Evolutionary conservation across 495 filamentous ascomycete genomes (phyloP).

Genomic region (Corynascus novoguineensis): DNA sequence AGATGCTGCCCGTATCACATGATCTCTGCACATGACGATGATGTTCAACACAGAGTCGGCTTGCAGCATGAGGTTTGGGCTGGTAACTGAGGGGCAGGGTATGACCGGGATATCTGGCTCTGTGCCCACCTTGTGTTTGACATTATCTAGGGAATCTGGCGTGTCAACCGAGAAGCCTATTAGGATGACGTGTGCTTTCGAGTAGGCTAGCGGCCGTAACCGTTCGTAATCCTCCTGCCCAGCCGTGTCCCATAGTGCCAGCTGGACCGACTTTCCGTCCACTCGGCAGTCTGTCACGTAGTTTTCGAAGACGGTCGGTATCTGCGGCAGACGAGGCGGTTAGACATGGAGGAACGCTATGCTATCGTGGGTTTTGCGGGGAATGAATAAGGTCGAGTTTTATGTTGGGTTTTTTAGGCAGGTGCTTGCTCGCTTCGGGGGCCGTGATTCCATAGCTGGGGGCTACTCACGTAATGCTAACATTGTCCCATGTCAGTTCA

Average conservation of each 20-base stretch:
- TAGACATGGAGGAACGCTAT: neutral
- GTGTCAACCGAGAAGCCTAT: slow-evolving; percentile 96
- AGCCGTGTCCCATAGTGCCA: slow-evolving; percentile 99
- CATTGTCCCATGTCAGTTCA: slow-evolving; percentile 17
- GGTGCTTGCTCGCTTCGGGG: neutral
- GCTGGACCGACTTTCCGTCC: slow-evolving; percentile 94
- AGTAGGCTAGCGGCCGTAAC: slow-evolving; percentile 90
- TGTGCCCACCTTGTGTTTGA: slow-evolving; percentile 84
- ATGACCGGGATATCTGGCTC: neutral
- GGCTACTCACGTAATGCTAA: slow-evolving; percentile 67
- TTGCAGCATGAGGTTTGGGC: slow-evolving; percentile 5
- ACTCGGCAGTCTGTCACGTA: slow-evolving; percentile 99
- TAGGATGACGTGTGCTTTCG: slow-evolving; percentile 94
- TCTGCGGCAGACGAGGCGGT: slow-evolving; percentile 47
- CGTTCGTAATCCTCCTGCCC: slow-evolving; percentile 98
- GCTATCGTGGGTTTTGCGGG: neutral
- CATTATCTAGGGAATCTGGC: slow-evolving; percentile 95
- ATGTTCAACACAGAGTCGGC: neutral
- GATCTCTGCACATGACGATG: slow-evolving; percentile 12
- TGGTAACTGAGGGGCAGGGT: neutral
- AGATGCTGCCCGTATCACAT: slow-evolving; percentile 11
- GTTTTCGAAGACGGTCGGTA: slow-evolving; percentile 98
- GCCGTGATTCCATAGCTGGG: neutral
- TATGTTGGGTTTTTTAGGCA: neutral
- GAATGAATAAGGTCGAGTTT: neutral